Evolutionary conservation across 2,329 filamentous ascomycete species (phyloP), one percentile per base, ranked within the genome.

Genomic region (Trichoderma hamatum): DNA sequence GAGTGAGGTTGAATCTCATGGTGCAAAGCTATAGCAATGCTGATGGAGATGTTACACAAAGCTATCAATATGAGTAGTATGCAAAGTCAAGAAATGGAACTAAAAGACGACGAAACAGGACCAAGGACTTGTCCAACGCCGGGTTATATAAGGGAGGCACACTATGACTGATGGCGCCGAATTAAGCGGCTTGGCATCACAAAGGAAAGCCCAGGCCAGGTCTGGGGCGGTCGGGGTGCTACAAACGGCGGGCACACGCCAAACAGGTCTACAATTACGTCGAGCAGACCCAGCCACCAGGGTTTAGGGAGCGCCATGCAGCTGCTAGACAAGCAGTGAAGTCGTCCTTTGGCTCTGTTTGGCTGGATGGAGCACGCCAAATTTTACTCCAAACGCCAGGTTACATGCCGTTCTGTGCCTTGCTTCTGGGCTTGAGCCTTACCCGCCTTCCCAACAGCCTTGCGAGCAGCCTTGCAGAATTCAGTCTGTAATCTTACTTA

Each of bases 1-100:
- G 56, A 21, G 77, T 69, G 46, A 75, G 65, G 58, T 79, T 74
- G 70, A 75, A 62, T 73, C 75, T 77, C 80, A 81, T 81, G 68
- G 58, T 73, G 52, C 26, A 39, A 14, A 43, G 49, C 32, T 21
- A 36, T 59, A 9, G 28, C 11, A n/a, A 67, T 64, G 60, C 30
- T 58, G 26, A 21, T 36, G n/a, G 28, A 19, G n/a, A 51, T 49
- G 52, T 19, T 21, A 34, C 46, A 51, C 39, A 60, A 65, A 36
- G 13, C 30, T 21, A 49, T 16, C 21, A 34, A 21, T 21, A 49
- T 16, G 11, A n/a, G 36, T 64, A 14, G 39, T 3, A 49, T 51
- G 52, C 11, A 30, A 52, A 9, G 52, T 34, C 63, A 32, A 69
- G 24, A 56, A 54, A n/a, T n/a, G n/a, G n/a, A 66, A 56, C 36